A percentile compares a stretch with the other conserved stretches of the same genome.
These are phyloP conservation scores for Fraxinus baroniana DNA, from an alignment of 305 asterid species.

Conservation along the genomic window DNA sequence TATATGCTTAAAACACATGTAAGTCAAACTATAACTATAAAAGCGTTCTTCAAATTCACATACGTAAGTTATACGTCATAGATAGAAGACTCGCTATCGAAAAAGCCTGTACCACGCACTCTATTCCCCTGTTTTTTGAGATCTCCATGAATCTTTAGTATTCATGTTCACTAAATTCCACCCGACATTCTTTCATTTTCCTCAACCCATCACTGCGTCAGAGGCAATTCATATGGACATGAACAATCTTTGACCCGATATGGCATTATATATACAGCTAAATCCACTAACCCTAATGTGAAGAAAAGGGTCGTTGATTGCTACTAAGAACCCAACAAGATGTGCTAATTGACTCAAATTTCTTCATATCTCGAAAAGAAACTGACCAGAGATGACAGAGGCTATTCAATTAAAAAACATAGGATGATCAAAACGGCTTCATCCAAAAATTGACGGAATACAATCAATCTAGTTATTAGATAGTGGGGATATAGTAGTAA, in stretches of 20 bases:
- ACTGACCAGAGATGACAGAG: background rate
- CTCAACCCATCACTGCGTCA: background rate
- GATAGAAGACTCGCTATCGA: background rate
- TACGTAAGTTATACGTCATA: background rate
- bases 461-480: background rate
- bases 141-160: background rate
- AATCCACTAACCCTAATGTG: background rate
- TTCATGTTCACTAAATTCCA: background rate
- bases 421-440: background rate
- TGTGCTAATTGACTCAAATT: background rate
- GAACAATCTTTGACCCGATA: background rate
- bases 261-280: background rate
- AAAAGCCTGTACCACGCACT: background rate
- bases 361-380: background rate
- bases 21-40: background rate
- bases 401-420: background rate
- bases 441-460: background rate
- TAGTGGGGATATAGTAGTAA: background rate
- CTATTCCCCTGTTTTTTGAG: background rate
- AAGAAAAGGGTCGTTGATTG: background rate
- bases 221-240: background rate
- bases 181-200: background rate
- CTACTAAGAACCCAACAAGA: background rate
- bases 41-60: background rate
- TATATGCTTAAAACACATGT: background rate